These are phyloP conservation scores for Mytilinidion resinicola DNA, from an alignment of 495 filamentous ascomycete species.

Conservation along the genomic window DNA sequence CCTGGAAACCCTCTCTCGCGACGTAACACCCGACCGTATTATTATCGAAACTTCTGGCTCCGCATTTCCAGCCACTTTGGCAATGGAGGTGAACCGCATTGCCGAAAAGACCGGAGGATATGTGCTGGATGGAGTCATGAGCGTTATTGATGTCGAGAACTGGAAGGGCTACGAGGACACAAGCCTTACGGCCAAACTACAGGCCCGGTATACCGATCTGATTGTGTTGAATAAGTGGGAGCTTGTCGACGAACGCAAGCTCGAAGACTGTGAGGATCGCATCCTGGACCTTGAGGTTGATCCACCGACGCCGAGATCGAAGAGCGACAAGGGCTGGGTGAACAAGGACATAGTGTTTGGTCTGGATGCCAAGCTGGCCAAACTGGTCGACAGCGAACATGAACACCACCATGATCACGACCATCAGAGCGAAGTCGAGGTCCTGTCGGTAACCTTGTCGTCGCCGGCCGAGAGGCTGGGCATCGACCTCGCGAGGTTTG, in stretches of 20 bases:
- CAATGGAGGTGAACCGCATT: constrained; percentile 66
- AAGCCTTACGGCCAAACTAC: constrained; percentile 46
- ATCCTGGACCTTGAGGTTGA: constrained; percentile 82
- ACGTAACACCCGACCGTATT: constrained; percentile 68
- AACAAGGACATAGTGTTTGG: constrained; percentile 74
- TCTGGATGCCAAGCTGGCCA: constrained; percentile 73
- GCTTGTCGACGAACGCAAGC: constrained; percentile 55
- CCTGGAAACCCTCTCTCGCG: constrained; percentile 58
- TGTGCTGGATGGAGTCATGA: constrained; percentile 81
- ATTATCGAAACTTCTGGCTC: constrained; percentile 86
- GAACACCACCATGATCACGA: constrained; percentile 40
- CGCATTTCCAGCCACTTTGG: constrained; percentile 47
- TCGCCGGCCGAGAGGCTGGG: constrained; percentile 32
- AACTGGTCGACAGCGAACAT: constrained; percentile 36
- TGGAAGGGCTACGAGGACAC: constrained; percentile 95
- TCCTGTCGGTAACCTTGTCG: constrained; percentile 67
- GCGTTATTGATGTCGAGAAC: constrained; percentile 94
- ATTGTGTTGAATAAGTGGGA: constrained; percentile 98
- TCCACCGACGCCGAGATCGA: constrained; percentile 63
- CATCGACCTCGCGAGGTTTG: constrained; percentile 60
- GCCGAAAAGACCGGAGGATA: constrained; percentile 56
- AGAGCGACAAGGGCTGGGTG: constrained; percentile 70
- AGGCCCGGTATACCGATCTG: constrained; percentile 73
- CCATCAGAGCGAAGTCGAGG: constrained; percentile 83
- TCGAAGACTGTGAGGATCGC: constrained; percentile 77